Evolutionary conservation across 805 yeast genomes (phyloP), one percentile per base, ranked within the genome.

Genomic region (Wickerhamomyces silvicola): DNA sequence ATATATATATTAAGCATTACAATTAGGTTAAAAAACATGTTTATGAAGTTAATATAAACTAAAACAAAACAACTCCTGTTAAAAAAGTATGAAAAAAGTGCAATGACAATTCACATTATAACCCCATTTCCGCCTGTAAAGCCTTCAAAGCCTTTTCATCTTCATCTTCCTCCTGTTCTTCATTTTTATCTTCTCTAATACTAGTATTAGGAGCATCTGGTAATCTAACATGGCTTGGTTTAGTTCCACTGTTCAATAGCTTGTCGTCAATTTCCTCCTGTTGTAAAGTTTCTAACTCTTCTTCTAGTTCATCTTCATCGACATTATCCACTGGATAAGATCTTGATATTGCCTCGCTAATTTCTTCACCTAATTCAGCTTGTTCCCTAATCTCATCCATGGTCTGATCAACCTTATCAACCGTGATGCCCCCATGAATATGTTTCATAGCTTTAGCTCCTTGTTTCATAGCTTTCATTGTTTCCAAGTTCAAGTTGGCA

Each of bases 311-410:
- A 48, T 87, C 96, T 48, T 86, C 94, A 52, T 84, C 95, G 20
- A 79, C 66, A 27, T 62, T 50, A 36, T 85, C 95, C 31, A 70
- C 70, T 34, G 94, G 94, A 44, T 92, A 72, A 6, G 98, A 96
- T 62, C 95, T 76, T 30, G 95, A 81, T 37, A 92, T 87, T 24
- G 98, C 97, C 36, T 92, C 96, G 30, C 94, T 80, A 34, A 92
- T 87, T 66, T 92, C 98, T 45, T 87, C 96, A 26, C 95, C 83
- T 50, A 85, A 67, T 50, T 90, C 96, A 32, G 90, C 94, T 61
- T 92, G 97, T 56, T 92, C 98, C 47, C 97, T 76, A 42, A 94
- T 86, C 41, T 90, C 95, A 58, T 92, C 98, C 97, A 92, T 90
- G 7, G 97, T 90, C 48, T 80, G 82, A 56, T 92, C 98, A 26